Percentiles rank a stretch among this genome's conserved stretches.
Conservation (phyloP, 495 filamentous ascomycete genomes). For the Trichocladium uniseriatum region DNA sequence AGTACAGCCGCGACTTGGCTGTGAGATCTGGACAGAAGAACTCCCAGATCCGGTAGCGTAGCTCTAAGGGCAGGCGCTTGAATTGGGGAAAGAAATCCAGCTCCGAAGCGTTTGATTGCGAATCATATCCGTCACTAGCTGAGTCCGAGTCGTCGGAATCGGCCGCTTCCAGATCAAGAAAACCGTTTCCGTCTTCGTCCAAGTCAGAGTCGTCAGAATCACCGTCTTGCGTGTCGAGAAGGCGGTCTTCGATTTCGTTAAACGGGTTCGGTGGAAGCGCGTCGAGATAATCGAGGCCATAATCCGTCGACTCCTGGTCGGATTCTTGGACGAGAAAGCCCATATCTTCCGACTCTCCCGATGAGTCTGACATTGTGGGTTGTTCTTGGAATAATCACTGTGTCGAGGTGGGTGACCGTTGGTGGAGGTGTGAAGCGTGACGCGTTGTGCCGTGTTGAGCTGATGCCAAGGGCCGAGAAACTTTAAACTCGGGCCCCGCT, state of each 20-base stretch:
- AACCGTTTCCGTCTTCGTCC: not conserved
- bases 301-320: too few species aligned
- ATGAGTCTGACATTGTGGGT: constrained; percentile 2
- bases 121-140: not conserved
- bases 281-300: too few species aligned
- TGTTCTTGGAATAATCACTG: not conserved
- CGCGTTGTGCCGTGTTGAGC: not conserved
- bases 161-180: constrained; percentile 8
- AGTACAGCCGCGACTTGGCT: constrained; percentile 21
- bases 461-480: too few species aligned
- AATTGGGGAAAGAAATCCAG: constrained; percentile 33
- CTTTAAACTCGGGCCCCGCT: too few species aligned
- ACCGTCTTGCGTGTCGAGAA: too few species aligned
- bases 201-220: constrained; percentile 8
- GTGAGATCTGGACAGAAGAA: constrained; percentile 30
- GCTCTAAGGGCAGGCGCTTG: constrained; percentile 28
- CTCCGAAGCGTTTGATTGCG: not conserved
- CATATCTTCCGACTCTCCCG: constrained; percentile 6
- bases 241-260: too few species aligned
- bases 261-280: too few species aligned
- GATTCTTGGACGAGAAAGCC: not conserved
- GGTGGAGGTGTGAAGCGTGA: not conserved
- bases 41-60: constrained; percentile 35
- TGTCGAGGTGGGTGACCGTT: not conserved
- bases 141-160: constrained; percentile 5